Base-by-base conservation (phyloP, 1,284 basidiomycete species). In the Clitocybe nebularis region DNA sequence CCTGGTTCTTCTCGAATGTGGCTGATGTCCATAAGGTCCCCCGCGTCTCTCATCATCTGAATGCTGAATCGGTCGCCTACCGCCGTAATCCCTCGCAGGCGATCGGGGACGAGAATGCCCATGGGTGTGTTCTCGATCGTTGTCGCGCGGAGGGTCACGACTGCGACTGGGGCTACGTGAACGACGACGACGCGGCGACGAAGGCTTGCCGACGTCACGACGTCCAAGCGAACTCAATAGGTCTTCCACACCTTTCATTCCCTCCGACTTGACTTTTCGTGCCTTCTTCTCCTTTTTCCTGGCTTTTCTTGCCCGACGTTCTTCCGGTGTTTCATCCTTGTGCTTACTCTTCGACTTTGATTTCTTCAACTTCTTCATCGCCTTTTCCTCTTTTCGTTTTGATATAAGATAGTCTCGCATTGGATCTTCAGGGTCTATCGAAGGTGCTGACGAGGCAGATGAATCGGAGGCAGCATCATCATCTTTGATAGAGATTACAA, bases 351-450 rank as follows among this genome's bases (percentile, higher is more conserved):
- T 74, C 16, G 62, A 62, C 63, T 76, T 84, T 16, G 67, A 63
- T 53, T 76, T 77, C 59, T 79, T 83, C 3, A 64, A 58, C 56
- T 77, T 82, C 62, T 79, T 80, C 39, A 67, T 56, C 2, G 73
- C 76, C 52, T 80, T 84, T 57, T 81, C 76, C 58, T 88, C 84
- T 56, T 71, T 76, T 53, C 81, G 73, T 59, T 86, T 72, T 11
- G 79, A 72, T 35, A 89, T 64, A 13, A 94, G 69, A 62, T 92
- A 98, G 47, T 91, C 90, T 13, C 87, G 82, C 96, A 99, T 99
- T 0, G 96, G 96, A 65, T 99, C 96, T 58, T 98, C 93, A 3
- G 90, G 87, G 62, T 98, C 94, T 44, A 94, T 86, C 3, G 79
- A 75, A 36, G 82, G 80, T 11, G 72, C 76, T 11, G 83, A 79